Evolutionary conservation across 805 yeast species (phyloP), one percentile per base, ranked within the genome.

Genomic region (Candida morakotiae): DNA sequence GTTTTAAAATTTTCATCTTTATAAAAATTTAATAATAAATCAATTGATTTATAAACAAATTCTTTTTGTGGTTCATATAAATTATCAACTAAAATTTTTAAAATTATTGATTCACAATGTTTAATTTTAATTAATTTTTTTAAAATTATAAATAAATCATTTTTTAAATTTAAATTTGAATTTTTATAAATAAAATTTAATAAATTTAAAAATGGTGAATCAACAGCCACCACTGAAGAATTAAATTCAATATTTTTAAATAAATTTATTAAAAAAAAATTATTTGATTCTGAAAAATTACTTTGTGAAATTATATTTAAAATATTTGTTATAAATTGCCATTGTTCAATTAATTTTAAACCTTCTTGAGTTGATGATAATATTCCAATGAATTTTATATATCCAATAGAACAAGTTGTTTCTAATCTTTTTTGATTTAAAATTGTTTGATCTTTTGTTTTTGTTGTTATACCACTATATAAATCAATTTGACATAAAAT

Each of bases 401-500:
- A 91, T 0, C 96, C 97, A 40, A 67, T 59, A 29, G 87, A 77
- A 16, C 85, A 55, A 3, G 95, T 85, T 0, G 69, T 65, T 26
- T 76, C 76, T 31, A 91, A 57, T 25, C 85, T 63, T 2, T 60
- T 61, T 28, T 67, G 69, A 2, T 87, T 77, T 39, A 91, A 77
- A 2, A 91, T 72, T 10, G 95, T 93, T 33, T 83, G 91, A 1
- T 73, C 61, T 0, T 91, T 79, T 3, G 71, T 62, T 2, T 73
- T 61, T 0, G 93, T 79, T 3, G 71, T 62, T 22, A 87, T 74
- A 0, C 94, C 94, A 52, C 88, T 81, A 53, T 67, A 71, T 0
- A 91, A 91, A 50, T 85, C 94, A 15, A 86, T 64, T 56, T 86
- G 95, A 0, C 93, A 93, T 28, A 91, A 66, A 35, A 94, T 81